A percentile compares a stretch with the other conserved stretches of the same genome.
phyloP scores from a whole-genome alignment of 768 basidiomycete species.

The Suillus plorans region DNA sequence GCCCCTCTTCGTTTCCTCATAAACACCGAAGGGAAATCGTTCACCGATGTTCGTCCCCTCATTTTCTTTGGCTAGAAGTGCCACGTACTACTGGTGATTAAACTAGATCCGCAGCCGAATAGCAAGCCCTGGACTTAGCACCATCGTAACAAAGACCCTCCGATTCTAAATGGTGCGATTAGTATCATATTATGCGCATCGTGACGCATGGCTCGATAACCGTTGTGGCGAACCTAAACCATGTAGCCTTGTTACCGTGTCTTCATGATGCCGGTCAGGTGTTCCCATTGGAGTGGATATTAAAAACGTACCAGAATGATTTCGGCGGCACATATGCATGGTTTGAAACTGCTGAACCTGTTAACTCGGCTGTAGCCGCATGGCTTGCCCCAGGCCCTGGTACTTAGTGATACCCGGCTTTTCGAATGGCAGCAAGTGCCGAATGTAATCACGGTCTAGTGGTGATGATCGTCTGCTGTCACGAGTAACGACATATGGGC shows the following conservation, averaged over 20 bases:
- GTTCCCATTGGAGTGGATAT: not conserved
- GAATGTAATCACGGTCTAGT: not conserved
- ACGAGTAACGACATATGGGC: not conserved
- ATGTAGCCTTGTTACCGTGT: not conserved
- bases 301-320: constrained; percentile 4
- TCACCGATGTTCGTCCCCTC: not conserved
- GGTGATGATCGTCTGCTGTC: not conserved
- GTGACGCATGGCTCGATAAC: not conserved
- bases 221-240: not conserved
- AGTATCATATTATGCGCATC: not conserved
- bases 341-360: not conserved
- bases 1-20: constrained; percentile 3
- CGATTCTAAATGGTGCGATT: not conserved
- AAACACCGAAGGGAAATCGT: constrained; percentile 5
- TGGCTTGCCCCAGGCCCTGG: not conserved
- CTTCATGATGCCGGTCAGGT: not conserved
- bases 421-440: not conserved
- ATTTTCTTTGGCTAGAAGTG: not conserved
- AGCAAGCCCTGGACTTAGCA: not conserved
- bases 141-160: not conserved
- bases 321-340: not conserved
- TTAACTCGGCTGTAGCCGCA: not conserved
- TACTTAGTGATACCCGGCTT: not conserved
- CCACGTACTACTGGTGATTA: not conserved
- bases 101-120: not conserved